Conservation (phyloP, 169 alveolate species). For the Neospora caninum region DNA sequence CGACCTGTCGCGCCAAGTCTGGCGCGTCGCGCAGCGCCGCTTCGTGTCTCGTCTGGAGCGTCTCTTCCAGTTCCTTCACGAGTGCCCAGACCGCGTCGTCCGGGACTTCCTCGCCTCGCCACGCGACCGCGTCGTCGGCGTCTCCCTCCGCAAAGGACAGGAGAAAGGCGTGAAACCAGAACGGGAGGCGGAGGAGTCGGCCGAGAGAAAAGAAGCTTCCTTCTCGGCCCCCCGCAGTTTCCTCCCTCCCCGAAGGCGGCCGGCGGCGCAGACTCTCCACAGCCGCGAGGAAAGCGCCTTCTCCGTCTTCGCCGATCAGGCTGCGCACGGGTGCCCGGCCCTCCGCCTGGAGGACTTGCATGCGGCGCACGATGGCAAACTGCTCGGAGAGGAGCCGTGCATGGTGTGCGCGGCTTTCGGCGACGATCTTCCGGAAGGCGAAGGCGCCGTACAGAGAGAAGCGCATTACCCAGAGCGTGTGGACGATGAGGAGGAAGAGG, state of each 20-base stretch:
- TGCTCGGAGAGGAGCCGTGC: background rate
- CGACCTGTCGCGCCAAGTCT: background rate
- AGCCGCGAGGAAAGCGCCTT: background rate
- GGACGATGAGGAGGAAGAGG: background rate
- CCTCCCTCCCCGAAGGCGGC: no score
- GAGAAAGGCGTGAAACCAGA: background rate
- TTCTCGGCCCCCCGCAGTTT: no score
- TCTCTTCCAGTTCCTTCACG: background rate
- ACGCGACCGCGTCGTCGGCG: no score
- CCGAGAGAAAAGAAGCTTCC: background rate
- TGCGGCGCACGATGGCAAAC: background rate
- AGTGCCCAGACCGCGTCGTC: background rate
- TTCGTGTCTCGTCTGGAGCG: background rate
- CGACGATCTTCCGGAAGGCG: background rate
- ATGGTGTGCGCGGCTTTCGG: background rate
- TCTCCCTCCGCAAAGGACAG: background rate
- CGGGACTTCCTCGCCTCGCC: no score
- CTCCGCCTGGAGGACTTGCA: background rate
- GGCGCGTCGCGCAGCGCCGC: background rate
- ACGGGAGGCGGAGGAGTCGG: background rate
- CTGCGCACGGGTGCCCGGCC: background rate
- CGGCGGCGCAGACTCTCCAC: no score
- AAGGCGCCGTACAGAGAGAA: background rate
- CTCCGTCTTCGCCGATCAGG: background rate
- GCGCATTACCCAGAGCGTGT: slow-evolving; percentile 7